These are phyloP conservation scores for Candida caryicola DNA, from an alignment of 805 yeast genomes.

Conservation along the genomic window DNA sequence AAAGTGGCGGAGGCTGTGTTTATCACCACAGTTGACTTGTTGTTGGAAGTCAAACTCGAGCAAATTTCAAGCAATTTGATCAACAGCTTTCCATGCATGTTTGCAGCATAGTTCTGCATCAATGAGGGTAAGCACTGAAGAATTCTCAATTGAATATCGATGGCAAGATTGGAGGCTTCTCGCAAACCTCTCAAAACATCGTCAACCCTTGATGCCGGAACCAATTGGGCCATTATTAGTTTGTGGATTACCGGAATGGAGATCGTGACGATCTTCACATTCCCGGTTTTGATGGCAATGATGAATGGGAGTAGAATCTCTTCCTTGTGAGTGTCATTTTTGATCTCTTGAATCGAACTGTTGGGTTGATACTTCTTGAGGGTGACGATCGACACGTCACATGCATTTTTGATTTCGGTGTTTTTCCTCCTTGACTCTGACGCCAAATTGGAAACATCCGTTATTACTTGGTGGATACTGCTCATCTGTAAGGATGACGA, in stretches of 20 bases:
- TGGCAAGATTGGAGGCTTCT: slow-evolving; percentile 72
- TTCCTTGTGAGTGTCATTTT: slow-evolving; percentile 34
- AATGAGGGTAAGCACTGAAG: slow-evolving; percentile 79
- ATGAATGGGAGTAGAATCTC: slow-evolving; percentile 53
- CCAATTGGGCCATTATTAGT: slow-evolving; percentile 50
- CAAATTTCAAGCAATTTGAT: slow-evolving; percentile 65
- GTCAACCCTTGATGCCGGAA: slow-evolving; percentile 52
- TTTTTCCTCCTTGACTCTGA: slow-evolving; percentile 72
- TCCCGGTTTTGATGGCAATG: slow-evolving; percentile 68
- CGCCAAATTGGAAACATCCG: slow-evolving; percentile 59
- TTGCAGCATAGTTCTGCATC: slow-evolving; percentile 58
- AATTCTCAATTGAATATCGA: slow-evolving; percentile 82
- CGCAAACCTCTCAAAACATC: slow-evolving; percentile 63
- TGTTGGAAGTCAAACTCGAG: slow-evolving; percentile 64
- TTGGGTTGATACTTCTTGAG: slow-evolving; percentile 17
- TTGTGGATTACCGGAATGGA: slow-evolving; percentile 71
- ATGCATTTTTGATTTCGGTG: slow-evolving; percentile 59
- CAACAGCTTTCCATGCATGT: slow-evolving; percentile 54
- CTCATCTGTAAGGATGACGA: slow-evolving; percentile 14
- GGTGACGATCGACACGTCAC: slow-evolving; percentile 19
- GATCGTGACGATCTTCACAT: slow-evolving; percentile 67
- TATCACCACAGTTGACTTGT: slow-evolving; percentile 70
- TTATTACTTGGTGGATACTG: slow-evolving; percentile 44
- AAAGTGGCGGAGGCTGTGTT: slow-evolving; percentile 93
- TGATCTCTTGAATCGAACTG: slow-evolving; percentile 24